phyloP scores from a whole-genome alignment of 495 filamentous ascomycete species.

The Annulohypoxylon maeteangense region DNA sequence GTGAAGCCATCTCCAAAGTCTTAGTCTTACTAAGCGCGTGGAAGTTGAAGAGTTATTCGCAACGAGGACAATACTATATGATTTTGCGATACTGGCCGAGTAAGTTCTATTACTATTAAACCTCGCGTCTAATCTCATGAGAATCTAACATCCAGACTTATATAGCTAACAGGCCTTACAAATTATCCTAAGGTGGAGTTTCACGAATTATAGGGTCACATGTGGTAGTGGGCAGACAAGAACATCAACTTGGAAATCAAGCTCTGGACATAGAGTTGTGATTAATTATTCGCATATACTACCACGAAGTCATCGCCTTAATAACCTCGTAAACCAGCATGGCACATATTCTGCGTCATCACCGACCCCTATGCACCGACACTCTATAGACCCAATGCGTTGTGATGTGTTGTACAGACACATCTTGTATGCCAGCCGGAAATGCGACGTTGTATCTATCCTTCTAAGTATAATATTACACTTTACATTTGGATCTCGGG shows the following conservation, averaged over 20 bases:
- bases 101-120: neutral
- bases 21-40: neutral
- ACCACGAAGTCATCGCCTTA: neutral
- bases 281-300: conserved; percentile 15
- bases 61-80: neutral
- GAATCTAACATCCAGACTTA: neutral
- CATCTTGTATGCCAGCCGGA: conserved; percentile 2
- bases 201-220: neutral
- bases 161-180: neutral
- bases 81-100: neutral
- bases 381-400: conserved; percentile 18
- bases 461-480: conserved; percentile 32
- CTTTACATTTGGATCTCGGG: neutral
- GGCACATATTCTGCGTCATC: neutral
- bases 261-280: conserved; percentile 39
- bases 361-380: neutral
- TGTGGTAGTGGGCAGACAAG: neutral
- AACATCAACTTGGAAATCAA: neutral
- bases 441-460: conserved; percentile 22
- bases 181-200: neutral
- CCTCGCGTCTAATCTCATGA: neutral
- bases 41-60: neutral
- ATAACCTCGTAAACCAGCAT: neutral
- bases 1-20: neutral
- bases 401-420: conserved; percentile 18